Conservation (phyloP, 371 early-diverging fungal species). For the Lichtheimia ornata region DNA sequence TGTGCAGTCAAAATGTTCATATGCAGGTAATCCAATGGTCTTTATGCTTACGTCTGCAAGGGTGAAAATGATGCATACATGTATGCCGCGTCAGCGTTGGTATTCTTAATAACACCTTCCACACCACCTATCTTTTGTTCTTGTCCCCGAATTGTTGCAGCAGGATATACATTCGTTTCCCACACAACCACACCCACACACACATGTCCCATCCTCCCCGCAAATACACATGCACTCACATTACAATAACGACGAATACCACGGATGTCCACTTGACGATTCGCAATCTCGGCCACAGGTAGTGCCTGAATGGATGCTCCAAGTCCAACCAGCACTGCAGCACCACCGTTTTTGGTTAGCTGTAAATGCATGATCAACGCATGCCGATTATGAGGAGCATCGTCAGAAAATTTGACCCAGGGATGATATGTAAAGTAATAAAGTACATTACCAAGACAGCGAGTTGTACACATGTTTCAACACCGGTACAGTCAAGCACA, state of each 20-base stretch:
- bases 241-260: constrained; percentile 54
- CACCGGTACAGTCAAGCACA: constrained; percentile 55
- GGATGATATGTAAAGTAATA: neutral
- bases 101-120: neutral
- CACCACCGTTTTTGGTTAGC: constrained; percentile 47
- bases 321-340: constrained; percentile 50
- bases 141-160: neutral
- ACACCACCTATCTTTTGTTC: neutral
- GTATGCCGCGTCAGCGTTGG: neutral
- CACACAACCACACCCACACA: neutral
- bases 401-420: neutral
- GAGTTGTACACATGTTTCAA: constrained; percentile 54
- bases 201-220: too few relatives aligned
- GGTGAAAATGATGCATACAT: neutral
- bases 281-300: constrained; percentile 43
- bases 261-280: constrained; percentile 46
- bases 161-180: neutral
- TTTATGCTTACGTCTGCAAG: constrained; percentile 3
- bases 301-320: constrained; percentile 43
- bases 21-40: neutral
- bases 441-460: constrained; percentile 27
- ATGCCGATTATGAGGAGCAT: neutral
- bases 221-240: constrained; percentile 22
- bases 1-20: neutral
- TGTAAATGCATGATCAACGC: constrained; percentile 8